phyloP scores from a whole-genome alignment of 192 early-diverging fungal species.

The Pilaira anomala region DNA sequence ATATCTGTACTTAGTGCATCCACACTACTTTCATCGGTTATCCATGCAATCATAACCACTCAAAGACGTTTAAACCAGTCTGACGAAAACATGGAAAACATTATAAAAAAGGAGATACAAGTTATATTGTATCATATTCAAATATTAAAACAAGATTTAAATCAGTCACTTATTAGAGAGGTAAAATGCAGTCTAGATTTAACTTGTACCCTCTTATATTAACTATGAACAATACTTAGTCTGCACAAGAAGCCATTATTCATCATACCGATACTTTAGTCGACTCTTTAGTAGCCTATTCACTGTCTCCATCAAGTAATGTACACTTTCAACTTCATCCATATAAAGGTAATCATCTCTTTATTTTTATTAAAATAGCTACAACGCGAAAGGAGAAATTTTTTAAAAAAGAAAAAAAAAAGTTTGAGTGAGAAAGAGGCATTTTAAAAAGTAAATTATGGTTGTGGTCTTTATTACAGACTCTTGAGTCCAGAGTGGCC shows the following conservation, averaged over 20 bases:
- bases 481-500: too few relatives aligned
- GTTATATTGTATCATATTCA: slow-evolving; percentile 5
- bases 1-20: slow-evolving; percentile 9
- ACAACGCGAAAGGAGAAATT: too few relatives aligned
- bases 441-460: too few relatives aligned
- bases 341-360: slow-evolving; percentile 5
- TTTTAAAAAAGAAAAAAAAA: too few relatives aligned
- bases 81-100: background rate
- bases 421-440: too few relatives aligned
- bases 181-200: background rate
- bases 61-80: background rate
- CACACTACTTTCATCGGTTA: slow-evolving; percentile 5
- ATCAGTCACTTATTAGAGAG: background rate
- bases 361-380: background rate
- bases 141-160: slow-evolving; percentile 2
- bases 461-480: too few relatives aligned
- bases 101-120: slow-evolving; percentile 3
- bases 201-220: background rate
- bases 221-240: background rate
- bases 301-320: background rate
- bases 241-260: background rate
- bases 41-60: background rate
- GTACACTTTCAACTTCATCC: background rate
- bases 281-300: background rate
- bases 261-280: background rate